Percentiles rank a stretch among this genome's conserved stretches.
Conservation (phyloP, 2,329 filamentous ascomycete genomes). For the Colletotrichum gigasporum region DNA sequence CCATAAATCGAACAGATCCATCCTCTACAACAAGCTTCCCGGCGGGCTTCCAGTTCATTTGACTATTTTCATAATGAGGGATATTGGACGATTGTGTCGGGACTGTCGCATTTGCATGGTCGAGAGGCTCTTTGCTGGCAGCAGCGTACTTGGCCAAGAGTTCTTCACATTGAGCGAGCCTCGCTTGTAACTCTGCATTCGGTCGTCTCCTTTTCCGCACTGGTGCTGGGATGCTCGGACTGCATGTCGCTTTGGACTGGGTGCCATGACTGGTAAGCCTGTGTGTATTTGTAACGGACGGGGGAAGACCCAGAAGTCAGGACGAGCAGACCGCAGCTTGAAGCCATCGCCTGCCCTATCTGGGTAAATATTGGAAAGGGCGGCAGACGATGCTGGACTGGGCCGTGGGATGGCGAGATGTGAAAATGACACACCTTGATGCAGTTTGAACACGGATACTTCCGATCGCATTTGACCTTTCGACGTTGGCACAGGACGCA, state of each 20-base stretch:
- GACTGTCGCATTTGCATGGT: not conserved
- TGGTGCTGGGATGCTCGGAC: slow-evolving; percentile 67
- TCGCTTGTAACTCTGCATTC: slow-evolving; percentile 69
- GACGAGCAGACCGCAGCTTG: too few species aligned
- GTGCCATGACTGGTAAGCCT: not conserved
- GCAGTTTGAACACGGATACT: slow-evolving; percentile 67
- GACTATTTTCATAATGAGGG: slow-evolving; percentile 25
- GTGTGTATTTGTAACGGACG: not conserved
- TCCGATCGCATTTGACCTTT: slow-evolving; percentile 70
- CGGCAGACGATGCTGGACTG: too few species aligned
- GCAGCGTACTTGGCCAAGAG: slow-evolving; percentile 65
- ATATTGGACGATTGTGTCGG: slow-evolving; percentile 6
- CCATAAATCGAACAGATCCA: slow-evolving; percentile 64
- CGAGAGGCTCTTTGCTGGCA: slow-evolving; percentile 7
- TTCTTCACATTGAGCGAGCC: slow-evolving; percentile 66
- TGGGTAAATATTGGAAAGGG: too few species aligned
- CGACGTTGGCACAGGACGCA: slow-evolving; percentile 69
- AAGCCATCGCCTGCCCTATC: too few species aligned
- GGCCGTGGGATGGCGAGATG: not conserved
- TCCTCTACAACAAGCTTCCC: slow-evolving; percentile 65
- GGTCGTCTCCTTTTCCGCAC: slow-evolving; percentile 66
- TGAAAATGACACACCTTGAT: slow-evolving; percentile 43
- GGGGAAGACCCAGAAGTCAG: too few species aligned
- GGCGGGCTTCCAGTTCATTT: slow-evolving; percentile 49
- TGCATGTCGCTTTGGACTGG: slow-evolving; percentile 51